Evolutionary conservation across 116 monocot species (phyloP), one percentile per base, ranked within the genome.

Genomic region (Thalassia testudinum): DNA sequence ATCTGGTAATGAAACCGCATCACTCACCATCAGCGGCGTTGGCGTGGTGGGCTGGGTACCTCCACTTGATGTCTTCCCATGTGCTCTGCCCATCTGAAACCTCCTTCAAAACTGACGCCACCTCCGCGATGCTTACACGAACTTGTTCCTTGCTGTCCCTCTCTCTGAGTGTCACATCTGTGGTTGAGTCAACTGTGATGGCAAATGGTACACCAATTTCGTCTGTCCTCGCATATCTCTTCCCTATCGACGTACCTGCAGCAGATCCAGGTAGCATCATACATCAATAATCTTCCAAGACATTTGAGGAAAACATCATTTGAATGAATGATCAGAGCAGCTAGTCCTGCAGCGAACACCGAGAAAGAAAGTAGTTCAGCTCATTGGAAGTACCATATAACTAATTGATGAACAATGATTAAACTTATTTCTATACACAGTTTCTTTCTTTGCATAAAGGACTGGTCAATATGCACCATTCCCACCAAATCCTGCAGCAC

Each of bases 181-280:
- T 37, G 0, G 69, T 67, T 8, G 72, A 71, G 57, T 84, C 93
- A 0, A 93, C 84, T 4, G 93, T 87, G 37, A 93, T 25, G 1
- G 93, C 93, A 52, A 93, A 93, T 0, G 93, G 87, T 57, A 93
- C 93, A 8, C 93, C 93, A 12, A 87, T 66, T 68, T 93, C 93
- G 60, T 93, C 93, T 4, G 83, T 93, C 40, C 87, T 78, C 0
- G 87, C 93, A 47, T 93, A 87, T n/a, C 93, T 63, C 53, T 81
- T 93, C 20, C 93, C 93, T 29, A 93, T 93, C 12, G 93, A 84
- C 24, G 70, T 87, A 26, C 87, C 93, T 93, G 75, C 54, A 71
- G 38, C 16, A 56, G 6, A 50, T 20, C 24, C 17, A 24, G 23
- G 23, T 23, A n/a, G n/a, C n/a, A n/a, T n/a, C n/a, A n/a, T n/a